A percentile compares a stretch with the other conserved stretches of the same genome.
Evolutionary conservation across 805 yeast genomes (phyloP).

Genomic region (Blastobotrys chiropterorum): DNA sequence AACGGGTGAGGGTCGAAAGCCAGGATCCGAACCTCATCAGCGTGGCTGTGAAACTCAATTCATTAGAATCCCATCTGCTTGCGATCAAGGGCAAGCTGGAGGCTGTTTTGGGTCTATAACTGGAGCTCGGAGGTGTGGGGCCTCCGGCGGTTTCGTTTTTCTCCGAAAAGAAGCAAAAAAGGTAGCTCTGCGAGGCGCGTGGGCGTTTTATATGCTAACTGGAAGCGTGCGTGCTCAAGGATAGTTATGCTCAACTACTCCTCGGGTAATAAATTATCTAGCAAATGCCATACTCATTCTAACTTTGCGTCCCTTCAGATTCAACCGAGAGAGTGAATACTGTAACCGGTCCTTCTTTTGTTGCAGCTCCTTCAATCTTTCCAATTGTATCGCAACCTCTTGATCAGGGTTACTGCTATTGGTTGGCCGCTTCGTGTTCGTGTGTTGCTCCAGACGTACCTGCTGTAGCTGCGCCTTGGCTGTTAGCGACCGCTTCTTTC

Average conservation of each 20-base stretch:
- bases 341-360: slow-evolving; percentile 18
- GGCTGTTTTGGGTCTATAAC: slow-evolving; percentile 23
- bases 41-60: slow-evolving; percentile 19
- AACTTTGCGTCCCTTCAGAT: slow-evolving; percentile 19
- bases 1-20: slow-evolving; percentile 18
- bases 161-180: no score
- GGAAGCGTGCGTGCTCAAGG: no score
- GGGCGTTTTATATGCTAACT: no score
- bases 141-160: no score
- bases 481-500: slow-evolving; percentile 20
- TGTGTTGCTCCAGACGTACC: slow-evolving; percentile 21
- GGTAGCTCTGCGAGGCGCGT: no score
- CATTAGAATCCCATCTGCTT: slow-evolving; percentile 20
- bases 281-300: slow-evolving; percentile 17
- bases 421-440: no score
- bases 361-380: slow-evolving; percentile 15
- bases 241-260: no score
- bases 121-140: no score
- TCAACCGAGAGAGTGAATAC: slow-evolving; percentile 19
- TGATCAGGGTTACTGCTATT: neutral
- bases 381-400: slow-evolving; percentile 13
- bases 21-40: slow-evolving; percentile 25
- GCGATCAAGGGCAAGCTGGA: slow-evolving; percentile 25
- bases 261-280: neutral
- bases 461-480: slow-evolving; percentile 26